phyloP scores from a whole-genome alignment of 2,329 filamentous ascomycete species.

The Nothopassalora personata region DNA sequence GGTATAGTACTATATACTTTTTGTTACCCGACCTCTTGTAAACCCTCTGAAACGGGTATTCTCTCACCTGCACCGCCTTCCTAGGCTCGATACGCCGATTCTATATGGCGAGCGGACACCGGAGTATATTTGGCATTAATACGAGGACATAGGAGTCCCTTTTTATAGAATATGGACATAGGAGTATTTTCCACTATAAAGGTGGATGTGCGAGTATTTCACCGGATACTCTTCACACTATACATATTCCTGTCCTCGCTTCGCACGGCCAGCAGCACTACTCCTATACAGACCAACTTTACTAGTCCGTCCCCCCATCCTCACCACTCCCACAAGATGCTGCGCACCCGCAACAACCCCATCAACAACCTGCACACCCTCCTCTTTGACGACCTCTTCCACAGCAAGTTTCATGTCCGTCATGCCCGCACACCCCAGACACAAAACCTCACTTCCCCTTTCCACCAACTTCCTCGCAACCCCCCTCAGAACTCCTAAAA shows the following conservation, averaged over 20 bases:
- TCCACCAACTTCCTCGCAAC: constrained; percentile 38
- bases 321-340: constrained; percentile 42
- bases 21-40: no score
- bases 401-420: constrained; percentile 43
- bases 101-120: no score
- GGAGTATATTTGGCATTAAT: no score
- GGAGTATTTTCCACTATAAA: no score
- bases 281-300: constrained; percentile 43
- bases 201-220: no score
- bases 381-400: constrained; percentile 42
- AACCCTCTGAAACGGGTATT: no score
- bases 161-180: no score
- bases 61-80: no score
- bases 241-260: constrained; percentile 39
- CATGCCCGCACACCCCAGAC: constrained; percentile 49
- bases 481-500: constrained; percentile 36
- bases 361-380: constrained; percentile 46
- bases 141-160: no score
- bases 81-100: no score
- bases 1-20: no score
- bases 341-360: constrained; percentile 47
- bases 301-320: constrained; percentile 43
- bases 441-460: constrained; percentile 40
- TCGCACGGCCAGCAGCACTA: constrained; percentile 34
- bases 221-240: no score